Percentiles rank a stretch among this genome's conserved stretches.
Conservation (phyloP, 192 early-diverging fungal species). For the Cladochytrium replicatum region DNA sequence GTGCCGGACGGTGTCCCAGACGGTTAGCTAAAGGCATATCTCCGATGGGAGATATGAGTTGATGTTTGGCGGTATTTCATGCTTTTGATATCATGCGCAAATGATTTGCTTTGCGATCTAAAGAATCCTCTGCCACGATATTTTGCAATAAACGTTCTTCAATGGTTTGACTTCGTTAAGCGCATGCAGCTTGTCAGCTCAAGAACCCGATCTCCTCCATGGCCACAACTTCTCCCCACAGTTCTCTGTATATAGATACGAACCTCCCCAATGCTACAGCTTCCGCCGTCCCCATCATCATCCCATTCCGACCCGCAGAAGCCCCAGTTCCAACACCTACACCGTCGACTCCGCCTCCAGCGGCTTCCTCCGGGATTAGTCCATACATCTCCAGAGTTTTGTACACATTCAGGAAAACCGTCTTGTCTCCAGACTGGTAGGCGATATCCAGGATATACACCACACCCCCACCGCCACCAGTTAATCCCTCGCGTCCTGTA, state of each 20-base stretch:
- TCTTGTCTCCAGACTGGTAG: slow-evolving; percentile 17
- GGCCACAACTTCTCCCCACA: slow-evolving; percentile 34
- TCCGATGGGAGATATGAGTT: too few relatives aligned
- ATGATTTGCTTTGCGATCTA: too few relatives aligned
- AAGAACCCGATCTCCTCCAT: slow-evolving; percentile 40
- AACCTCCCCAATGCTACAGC: slow-evolving; percentile 15
- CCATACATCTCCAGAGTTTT: slow-evolving; percentile 30
- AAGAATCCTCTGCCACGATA: too few relatives aligned
- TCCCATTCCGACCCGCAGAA: not conserved
- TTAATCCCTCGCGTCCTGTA: too few relatives aligned
- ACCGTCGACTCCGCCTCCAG: not conserved
- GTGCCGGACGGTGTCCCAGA: too few relatives aligned
- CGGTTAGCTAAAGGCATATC: too few relatives aligned
- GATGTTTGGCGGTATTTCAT: too few relatives aligned
- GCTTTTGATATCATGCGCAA: too few relatives aligned
- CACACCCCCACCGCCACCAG: too few relatives aligned
- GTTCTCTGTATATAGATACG: slow-evolving; percentile 28
- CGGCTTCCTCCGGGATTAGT: slow-evolving; percentile 10
- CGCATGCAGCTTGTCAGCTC: too few relatives aligned
- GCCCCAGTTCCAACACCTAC: slow-evolving; percentile 3
- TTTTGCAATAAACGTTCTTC: too few relatives aligned
- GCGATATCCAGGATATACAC: slow-evolving; percentile 34
- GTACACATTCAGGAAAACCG: slow-evolving; percentile 37
- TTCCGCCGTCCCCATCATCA: slow-evolving; percentile 3
- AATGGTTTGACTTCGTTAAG: too few relatives aligned